Evolutionary conservation across 2,329 filamentous ascomycete species (phyloP).

Genomic region (Penicillium sp.): DNA sequence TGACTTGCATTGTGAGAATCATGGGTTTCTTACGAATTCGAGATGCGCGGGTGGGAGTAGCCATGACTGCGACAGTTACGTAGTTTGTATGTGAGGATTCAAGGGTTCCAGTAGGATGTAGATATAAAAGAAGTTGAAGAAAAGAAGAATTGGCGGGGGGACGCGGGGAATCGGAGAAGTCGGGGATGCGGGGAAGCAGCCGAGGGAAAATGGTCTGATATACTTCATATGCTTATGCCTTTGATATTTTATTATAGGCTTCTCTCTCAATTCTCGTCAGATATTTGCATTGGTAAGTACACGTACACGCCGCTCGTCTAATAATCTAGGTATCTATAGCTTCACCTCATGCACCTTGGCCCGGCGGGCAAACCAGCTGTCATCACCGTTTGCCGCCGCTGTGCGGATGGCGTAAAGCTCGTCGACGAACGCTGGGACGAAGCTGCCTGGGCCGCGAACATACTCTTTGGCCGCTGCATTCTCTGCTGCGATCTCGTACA

Average conservation of each 20-base stretch:
- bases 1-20: constrained; percentile 3
- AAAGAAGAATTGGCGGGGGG: neutral
- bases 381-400: constrained; percentile 31
- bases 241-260: neutral
- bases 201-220: constrained; percentile 10
- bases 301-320: neutral
- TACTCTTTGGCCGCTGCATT: constrained; percentile 55
- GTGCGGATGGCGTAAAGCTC: constrained; percentile 53
- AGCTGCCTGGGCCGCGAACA: constrained; percentile 78
- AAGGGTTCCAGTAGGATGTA: neutral
- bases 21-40: constrained; percentile 28
- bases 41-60: constrained; percentile 12
- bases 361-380: constrained; percentile 37
- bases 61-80: constrained; percentile 1
- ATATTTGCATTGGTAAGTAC: constrained; percentile 1
- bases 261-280: neutral
- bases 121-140: neutral
- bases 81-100: neutral
- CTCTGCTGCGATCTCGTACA: constrained; percentile 78
- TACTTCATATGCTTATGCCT: neutral
- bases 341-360: constrained; percentile 37
- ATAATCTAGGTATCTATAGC: constrained; percentile 19
- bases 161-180: constrained; percentile 9
- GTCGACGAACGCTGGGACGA: constrained; percentile 82
- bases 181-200: constrained; percentile 19